A percentile compares a stretch with the other conserved stretches of the same genome.
phyloP scores from a whole-genome alignment of 2,329 filamentous ascomycete genomes.

The Macrophomina phaseolina region DNA sequence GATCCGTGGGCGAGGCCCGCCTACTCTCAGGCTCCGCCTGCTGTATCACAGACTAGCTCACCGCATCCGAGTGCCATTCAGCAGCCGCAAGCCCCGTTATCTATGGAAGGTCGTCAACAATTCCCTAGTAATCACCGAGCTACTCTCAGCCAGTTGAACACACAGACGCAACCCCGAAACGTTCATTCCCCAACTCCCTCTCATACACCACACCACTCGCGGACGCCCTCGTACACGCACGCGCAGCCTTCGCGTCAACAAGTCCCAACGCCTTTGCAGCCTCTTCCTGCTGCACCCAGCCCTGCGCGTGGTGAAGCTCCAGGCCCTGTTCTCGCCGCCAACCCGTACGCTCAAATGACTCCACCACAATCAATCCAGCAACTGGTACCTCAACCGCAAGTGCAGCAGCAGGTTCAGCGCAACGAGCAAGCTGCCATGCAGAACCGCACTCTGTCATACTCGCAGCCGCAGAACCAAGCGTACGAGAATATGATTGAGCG shows the following conservation, averaged over 20 bases:
- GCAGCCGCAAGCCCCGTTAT: neutral
- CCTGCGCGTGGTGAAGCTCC: slow-evolving; percentile 4
- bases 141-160: slow-evolving; percentile 25
- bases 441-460: slow-evolving; percentile 19
- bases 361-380: slow-evolving; percentile 23
- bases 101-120: slow-evolving; percentile 16
- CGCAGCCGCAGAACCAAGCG: slow-evolving; percentile 9
- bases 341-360: slow-evolving; percentile 26
- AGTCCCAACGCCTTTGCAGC: slow-evolving; percentile 21
- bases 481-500: slow-evolving; percentile 21
- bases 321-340: slow-evolving; percentile 17
- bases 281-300: slow-evolving; percentile 14
- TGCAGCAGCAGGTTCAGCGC: slow-evolving; percentile 19
- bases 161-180: slow-evolving; percentile 15
- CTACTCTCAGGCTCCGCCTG: slow-evolving; percentile 17
- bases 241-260: slow-evolving; percentile 24
- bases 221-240: slow-evolving; percentile 25
- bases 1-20: slow-evolving; percentile 15
- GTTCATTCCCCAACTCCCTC: slow-evolving; percentile 25
- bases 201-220: slow-evolving; percentile 22
- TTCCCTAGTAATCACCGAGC: slow-evolving; percentile 14
- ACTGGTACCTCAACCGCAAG: slow-evolving; percentile 10
- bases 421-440: slow-evolving; percentile 17
- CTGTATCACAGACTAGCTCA: slow-evolving; percentile 18
- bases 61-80: slow-evolving; percentile 17